phyloP scores from a whole-genome alignment of 768 basidiomycete species.

The Lactifluus echinatus region DNA sequence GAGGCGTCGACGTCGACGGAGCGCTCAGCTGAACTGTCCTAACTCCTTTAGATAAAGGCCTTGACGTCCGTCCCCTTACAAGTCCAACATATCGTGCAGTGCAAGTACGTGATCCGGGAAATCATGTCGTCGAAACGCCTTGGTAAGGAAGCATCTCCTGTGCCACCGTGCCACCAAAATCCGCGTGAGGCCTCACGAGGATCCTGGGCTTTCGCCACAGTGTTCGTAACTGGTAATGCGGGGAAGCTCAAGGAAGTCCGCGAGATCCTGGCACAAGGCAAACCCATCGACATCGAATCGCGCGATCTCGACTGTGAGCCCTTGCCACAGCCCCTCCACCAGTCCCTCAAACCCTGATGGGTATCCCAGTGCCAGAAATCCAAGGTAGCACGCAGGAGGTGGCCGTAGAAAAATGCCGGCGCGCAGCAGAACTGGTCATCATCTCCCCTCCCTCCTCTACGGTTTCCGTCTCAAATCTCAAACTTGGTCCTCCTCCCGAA shows the following conservation, averaged over 20 bases:
- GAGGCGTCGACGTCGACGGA: too few relatives aligned
- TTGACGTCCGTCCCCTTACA: not conserved
- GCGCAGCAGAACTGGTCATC: slow-evolving; percentile 70
- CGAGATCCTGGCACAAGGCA: slow-evolving; percentile 62
- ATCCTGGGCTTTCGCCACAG: slow-evolving; percentile 33
- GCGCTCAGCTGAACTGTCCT: not conserved
- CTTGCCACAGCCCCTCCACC: not conserved
- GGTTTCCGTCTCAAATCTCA: not conserved
- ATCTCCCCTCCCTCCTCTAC: not conserved
- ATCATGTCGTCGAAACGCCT: not conserved
- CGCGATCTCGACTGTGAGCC: slow-evolving; percentile 70
- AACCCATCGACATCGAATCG: slow-evolving; percentile 71
- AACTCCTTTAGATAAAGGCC: not conserved
- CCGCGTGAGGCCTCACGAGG: not conserved
- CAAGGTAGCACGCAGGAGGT: slow-evolving; percentile 92
- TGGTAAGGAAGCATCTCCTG: not conserved
- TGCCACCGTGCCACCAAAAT: not conserved
- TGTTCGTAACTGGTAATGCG: slow-evolving; percentile 90
- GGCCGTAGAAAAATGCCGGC: slow-evolving; percentile 75
- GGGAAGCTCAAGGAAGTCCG: slow-evolving; percentile 89
- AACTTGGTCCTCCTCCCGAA: not conserved
- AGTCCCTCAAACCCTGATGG: not conserved
- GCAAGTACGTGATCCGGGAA: too few relatives aligned
- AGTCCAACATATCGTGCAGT: not conserved
- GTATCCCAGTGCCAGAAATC: slow-evolving; percentile 71